Conservation (phyloP, 2,329 filamentous ascomycete species). For the Anthostomella pinea region DNA sequence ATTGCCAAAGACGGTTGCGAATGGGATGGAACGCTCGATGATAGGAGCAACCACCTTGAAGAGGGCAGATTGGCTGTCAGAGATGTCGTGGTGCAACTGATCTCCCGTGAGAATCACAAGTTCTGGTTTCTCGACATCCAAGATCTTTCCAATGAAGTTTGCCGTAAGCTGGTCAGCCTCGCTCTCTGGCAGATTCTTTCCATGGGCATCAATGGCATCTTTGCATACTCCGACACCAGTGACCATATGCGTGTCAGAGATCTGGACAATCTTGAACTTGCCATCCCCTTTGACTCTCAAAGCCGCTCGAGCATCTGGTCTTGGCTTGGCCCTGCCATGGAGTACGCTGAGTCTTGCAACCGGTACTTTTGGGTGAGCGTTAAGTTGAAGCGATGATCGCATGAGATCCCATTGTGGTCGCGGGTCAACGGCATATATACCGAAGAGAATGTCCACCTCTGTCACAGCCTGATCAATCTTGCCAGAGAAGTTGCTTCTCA, state of each 20-base stretch:
- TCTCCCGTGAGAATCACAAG: conserved; percentile 59
- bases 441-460: conserved; percentile 66
- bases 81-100: conserved; percentile 47
- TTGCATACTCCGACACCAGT: conserved; percentile 30
- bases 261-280: conserved; percentile 71
- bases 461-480: conserved; percentile 48
- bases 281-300: conserved; percentile 63
- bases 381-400: conserved; percentile 34
- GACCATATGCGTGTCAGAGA: conserved; percentile 44
- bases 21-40: conserved; percentile 64
- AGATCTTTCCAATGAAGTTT: conserved; percentile 61
- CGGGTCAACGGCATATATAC: conserved; percentile 36
- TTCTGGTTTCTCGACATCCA: conserved; percentile 69
- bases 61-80: conserved; percentile 31
- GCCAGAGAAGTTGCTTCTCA: conserved; percentile 50
- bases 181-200: conserved; percentile 39
- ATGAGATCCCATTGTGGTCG: conserved; percentile 34
- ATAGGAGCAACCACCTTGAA: conserved; percentile 66
- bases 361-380: conserved; percentile 30
- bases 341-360: conserved; percentile 36
- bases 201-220: conserved; percentile 34
- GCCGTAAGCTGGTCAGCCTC: conserved; percentile 54
- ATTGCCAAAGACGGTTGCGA: conserved; percentile 70
- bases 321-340: conserved; percentile 22
- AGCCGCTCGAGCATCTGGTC: conserved; percentile 21